Base-by-base conservation (phyloP, 257 asterid genomes). In the Linaria vulgaris region DNA sequence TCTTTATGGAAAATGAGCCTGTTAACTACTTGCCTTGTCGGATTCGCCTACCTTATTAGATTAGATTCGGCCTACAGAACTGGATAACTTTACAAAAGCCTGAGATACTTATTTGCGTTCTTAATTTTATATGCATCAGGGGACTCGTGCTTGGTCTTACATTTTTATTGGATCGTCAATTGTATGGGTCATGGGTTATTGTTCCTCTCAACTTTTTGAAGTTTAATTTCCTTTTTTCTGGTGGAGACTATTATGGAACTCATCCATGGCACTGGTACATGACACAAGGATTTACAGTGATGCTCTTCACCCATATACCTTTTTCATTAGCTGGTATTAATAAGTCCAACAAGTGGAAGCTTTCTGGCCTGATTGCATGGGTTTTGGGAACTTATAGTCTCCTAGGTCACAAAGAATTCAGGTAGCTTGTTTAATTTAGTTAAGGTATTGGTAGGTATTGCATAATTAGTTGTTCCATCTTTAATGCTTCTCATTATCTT, bases 231-330 rank as follows among this genome's bases (percentile, higher is more conserved):
- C 76, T 94, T 50, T 85, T 97, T 37, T 84, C 99, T 41, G 99
- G 97, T 21, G 99, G 97, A 51, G 97, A 90, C 78, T 90, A 90
- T 77, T 90, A 94, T 66, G 99, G 99, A 69, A 94, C 99, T 87
- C 99, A 90, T 78, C 83, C 90, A 59, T 94, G 99, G 97, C 99
- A 94, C 74, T 94, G 99, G 99, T 94, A 94, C 80, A 69, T 90
- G 64, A 80, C 92, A n/a, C 97, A 94, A 83, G 99, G 99, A 59
- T 94, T 94, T 61, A 87, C 91, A 0, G 92, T 84, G 82, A 94
- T 94, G 97, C 71, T 90, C 64, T 90, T 94, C 60, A 84, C 96
- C 1, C 78, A 76, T 61, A 64, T 90, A 70, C 99, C 99, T 4
- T 86, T 94, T 74, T 72, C 84, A 17, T 37, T 87, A 21, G 83